Evolutionary conservation across 805 yeast species (phyloP), one percentile per base, ranked within the genome.

Genomic region (Ogataea haglerorum): DNA sequence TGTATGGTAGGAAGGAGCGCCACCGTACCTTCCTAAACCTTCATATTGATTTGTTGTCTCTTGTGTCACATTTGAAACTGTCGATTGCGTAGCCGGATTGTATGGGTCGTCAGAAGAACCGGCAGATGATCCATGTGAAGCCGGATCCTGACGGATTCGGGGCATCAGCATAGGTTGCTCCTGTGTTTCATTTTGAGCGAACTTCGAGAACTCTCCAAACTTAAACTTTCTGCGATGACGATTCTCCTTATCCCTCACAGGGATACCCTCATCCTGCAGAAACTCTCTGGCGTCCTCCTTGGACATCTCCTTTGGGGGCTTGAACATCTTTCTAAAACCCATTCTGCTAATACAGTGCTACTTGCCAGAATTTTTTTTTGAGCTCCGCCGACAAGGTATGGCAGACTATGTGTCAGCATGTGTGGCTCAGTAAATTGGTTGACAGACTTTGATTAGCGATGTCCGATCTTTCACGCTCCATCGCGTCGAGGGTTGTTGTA

Each of bases 281-380:
- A 58, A 49, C 10, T 73, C 74, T 29, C 68, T 57, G 32, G 69
- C 63, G 31, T 67, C 66, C 12, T 67, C 67, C 16, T 62, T 59
- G 5, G 68, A 64, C 39, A 67, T 67, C 52, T 75, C 80, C 38
- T 69, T 65, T 10, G 76, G 76, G 14, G 78, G 70, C 41, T 65
- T 75, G 55, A 73, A 75, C 34, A 72, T 58, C 32, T 67, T 70
- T 52, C 68, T 74, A 38, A 74, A 46, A 12, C 79, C 80, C 80
- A 74, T 75, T 10, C 36, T 38, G 38, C n/a, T n/a, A 23, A 10
- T 14, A 26, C 15, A 19, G 15, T 6, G 18, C 12, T 19, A n/a
- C 10, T 26, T 34, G 31, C 29, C 17, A 28, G 27, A 33, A 29
- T 7, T 18, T 30, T 24, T 27, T 13, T 23, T 23, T 24, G n/a